Evolutionary conservation across 176 grass and related monocot species (phyloP).

Genomic region (Eragrostis nindensis): DNA sequence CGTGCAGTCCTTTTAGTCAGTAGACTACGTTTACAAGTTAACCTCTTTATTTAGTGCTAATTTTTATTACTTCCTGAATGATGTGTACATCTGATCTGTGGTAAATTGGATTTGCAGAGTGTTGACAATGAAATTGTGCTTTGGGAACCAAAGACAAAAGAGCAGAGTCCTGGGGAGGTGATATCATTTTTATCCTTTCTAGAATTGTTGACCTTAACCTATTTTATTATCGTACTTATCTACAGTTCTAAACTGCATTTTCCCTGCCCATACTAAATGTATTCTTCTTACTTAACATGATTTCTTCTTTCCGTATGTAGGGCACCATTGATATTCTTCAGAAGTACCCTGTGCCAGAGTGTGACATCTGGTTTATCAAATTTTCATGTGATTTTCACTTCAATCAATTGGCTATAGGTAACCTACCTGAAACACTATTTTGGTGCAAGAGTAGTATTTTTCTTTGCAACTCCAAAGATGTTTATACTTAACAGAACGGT

Average conservation of each 20-base stretch:
- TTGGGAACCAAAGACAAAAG: constrained; percentile 96
- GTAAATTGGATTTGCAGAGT: constrained; percentile 63
- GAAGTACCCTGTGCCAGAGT: constrained; percentile 95
- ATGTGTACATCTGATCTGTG: constrained; percentile 34
- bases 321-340: constrained; percentile 91
- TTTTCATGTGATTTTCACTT: constrained; percentile 99
- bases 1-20: neutral
- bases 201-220: constrained; percentile 3
- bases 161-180: constrained; percentile 81
- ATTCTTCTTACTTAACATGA: constrained; percentile 21
- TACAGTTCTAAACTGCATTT: constrained; percentile 19
- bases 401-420: constrained; percentile 95
- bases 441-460: neutral
- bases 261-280: constrained; percentile 20
- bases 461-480: neutral
- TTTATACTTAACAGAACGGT: neutral
- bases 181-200: constrained; percentile 41
- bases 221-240: constrained; percentile 19
- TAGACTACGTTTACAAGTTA: constrained; percentile 14
- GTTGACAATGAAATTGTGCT: constrained; percentile 95
- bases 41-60: neutral
- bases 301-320: constrained; percentile 47
- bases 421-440: constrained; percentile 3
- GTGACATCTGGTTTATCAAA: constrained; percentile 98
- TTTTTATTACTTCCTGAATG: constrained; percentile 11